These are phyloP conservation scores for Fusarium stilboides DNA, from an alignment of 2,329 filamentous ascomycete species.

Conservation along the genomic window DNA sequence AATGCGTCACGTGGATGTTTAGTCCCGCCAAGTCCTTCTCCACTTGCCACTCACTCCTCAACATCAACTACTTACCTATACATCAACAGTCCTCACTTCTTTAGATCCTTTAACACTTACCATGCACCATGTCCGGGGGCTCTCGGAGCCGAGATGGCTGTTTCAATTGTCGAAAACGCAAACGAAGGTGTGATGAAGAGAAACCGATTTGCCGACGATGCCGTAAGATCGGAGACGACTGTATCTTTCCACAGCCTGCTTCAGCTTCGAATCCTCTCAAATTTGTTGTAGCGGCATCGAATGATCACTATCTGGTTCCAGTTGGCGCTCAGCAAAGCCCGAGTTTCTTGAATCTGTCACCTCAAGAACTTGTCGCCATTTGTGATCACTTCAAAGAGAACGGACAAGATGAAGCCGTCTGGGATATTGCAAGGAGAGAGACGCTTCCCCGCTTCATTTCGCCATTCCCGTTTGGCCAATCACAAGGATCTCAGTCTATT, in stretches of 20 bases:
- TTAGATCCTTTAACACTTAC: background rate
- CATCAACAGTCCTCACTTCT: background rate
- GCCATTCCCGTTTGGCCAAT: slow-evolving; percentile 16
- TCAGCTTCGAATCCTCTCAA: slow-evolving; percentile 43
- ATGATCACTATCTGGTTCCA: slow-evolving; percentile 34
- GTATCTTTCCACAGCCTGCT: slow-evolving; percentile 34
- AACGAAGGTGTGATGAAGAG: slow-evolving; percentile 62
- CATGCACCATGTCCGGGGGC: slow-evolving; percentile 44
- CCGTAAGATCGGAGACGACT: slow-evolving; percentile 30
- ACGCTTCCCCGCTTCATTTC: slow-evolving; percentile 27
- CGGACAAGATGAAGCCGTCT: background rate
- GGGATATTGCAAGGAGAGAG: background rate
- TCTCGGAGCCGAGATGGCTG: slow-evolving; percentile 53
- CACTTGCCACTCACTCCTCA: background rate
- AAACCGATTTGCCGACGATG: slow-evolving; percentile 42
- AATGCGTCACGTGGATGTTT: slow-evolving; percentile 15
- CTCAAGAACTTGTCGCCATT: slow-evolving; percentile 32
- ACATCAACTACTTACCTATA: background rate
- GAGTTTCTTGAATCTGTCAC: slow-evolving; percentile 41
- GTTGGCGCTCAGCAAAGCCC: background rate
- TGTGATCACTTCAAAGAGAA: background rate
- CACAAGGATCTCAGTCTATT: slow-evolving; percentile 10
- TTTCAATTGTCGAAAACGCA: slow-evolving; percentile 65
- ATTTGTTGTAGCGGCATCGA: slow-evolving; percentile 40
- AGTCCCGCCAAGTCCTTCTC: no score